Percentiles rank a stretch among this genome's conserved stretches.
Evolutionary conservation across 192 early-diverging fungal species (phyloP).

Genomic region (Coemansia sp.): DNA sequence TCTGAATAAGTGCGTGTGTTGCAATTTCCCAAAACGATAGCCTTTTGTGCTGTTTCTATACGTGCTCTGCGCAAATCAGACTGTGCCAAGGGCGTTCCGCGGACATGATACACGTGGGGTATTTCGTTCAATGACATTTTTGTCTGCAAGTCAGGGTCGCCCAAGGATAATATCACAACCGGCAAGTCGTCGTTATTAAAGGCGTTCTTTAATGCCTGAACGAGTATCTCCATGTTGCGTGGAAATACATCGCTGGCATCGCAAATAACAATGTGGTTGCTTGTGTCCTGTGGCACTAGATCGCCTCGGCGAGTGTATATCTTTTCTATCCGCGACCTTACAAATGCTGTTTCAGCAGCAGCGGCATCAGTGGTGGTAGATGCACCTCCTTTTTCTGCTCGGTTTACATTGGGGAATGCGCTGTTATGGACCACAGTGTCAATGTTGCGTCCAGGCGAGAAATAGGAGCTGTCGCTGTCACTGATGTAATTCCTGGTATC

Average conservation of each 20-base stretch:
- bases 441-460: slow-evolving; percentile 20
- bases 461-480: slow-evolving; percentile 49
- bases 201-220: slow-evolving; percentile 44
- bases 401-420: neutral
- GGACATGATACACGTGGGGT: slow-evolving; percentile 37
- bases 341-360: neutral
- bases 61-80: slow-evolving; percentile 41
- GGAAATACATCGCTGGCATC: slow-evolving; percentile 46
- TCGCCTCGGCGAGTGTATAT: slow-evolving; percentile 9
- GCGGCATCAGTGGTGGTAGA: neutral
- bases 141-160: slow-evolving; percentile 16
- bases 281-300: slow-evolving; percentile 16
- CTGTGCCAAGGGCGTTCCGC: slow-evolving; percentile 46
- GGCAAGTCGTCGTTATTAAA: slow-evolving; percentile 36
- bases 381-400: neutral
- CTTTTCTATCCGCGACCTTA: slow-evolving; percentile 9
- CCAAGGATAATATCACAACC: slow-evolving; percentile 39
- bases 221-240: slow-evolving; percentile 48
- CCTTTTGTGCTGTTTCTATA: slow-evolving; percentile 38
- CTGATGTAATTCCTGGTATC: slow-evolving; percentile 32
- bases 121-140: slow-evolving; percentile 22
- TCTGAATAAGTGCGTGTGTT: neutral
- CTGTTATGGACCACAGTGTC: slow-evolving; percentile 3
- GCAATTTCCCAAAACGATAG: slow-evolving; percentile 42
- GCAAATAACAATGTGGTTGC: slow-evolving; percentile 48